Conservation (phyloP, 495 filamentous ascomycete species). For the Choiromyces venosus region DNA sequence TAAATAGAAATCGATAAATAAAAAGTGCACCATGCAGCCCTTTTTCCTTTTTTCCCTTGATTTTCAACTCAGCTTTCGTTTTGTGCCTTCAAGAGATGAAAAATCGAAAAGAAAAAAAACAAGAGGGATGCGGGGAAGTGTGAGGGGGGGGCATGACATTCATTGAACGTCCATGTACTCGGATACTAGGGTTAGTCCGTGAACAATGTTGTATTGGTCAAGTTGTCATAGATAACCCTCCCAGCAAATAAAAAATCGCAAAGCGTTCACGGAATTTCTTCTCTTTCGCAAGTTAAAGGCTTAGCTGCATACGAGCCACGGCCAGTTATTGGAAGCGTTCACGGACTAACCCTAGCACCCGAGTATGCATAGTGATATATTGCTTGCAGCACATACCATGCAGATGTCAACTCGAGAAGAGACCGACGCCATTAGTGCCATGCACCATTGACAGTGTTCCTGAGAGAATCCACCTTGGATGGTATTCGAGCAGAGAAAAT, state of each 20-base stretch:
- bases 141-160: background rate
- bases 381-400: background rate
- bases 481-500: background rate
- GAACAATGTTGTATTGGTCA: too few species aligned
- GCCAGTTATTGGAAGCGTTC: too few species aligned
- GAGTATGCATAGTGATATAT: background rate
- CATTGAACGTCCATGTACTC: background rate
- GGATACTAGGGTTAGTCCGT: too few species aligned
- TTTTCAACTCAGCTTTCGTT: background rate
- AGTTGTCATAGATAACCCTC: too few species aligned
- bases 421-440: background rate
- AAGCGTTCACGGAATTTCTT: too few species aligned
- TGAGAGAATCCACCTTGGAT: background rate
- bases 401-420: background rate
- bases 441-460: conserved; percentile 4
- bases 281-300: too few species aligned
- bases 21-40: background rate
- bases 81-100: background rate
- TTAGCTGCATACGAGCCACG: too few species aligned
- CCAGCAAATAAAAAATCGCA: too few species aligned
- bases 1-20: background rate
- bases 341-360: too few species aligned
- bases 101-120: background rate
- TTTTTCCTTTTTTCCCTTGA: background rate
- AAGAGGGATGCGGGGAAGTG: too few species aligned